Evolutionary conservation across 257 asterid genomes (phyloP), one percentile per base, ranked within the genome.

Genomic region (Striga asiatica): DNA sequence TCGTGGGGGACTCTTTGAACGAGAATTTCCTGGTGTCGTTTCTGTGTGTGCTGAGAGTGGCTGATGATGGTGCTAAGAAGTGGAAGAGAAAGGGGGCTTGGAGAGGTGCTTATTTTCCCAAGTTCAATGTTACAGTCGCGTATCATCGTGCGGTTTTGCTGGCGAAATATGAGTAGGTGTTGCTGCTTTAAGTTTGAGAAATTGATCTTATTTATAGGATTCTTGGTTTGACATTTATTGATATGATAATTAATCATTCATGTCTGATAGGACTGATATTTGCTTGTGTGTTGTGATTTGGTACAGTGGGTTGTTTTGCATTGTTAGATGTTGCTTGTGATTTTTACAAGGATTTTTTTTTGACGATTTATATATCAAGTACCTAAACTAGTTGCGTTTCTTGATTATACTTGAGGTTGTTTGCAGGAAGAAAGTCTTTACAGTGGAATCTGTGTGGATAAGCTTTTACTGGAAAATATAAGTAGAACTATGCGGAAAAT

Each of bases 81-180:
- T 92, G 99, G 99, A 92, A 92, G 94, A 81, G 83, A 42, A 92
- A 74, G 61, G 93, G 97, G 9, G 95, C 99, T 45, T 92, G 99
- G 99, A 85, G 83, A 68, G 97, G 97, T 32, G 97, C 85, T 56
- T 82, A 79, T 74, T 92, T 82, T 54, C 95, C 99, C 0, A 84
- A 73, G 51, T 92, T 72, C 47, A 92, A 92, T 54, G 97, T 92
- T 19, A 92, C 97, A 1, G 86, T 92, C 29, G 95, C 74, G 21
- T 92, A 88, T 71, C 99, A 92, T 63, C 95, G 99, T 0, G 89
- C 99, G 13, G 97, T 92, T 68, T 69, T 92, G 76, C 84, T 92
- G 41, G 94, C 95, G 0, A 82, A 71, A 66, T 82, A 84, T 60
- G 74, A 81, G 97, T 92, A 69, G 72, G 97, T 65, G 0, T 19